Conservation (phyloP, 139 green algal species). For the Coccomyxa sp. region DNA sequence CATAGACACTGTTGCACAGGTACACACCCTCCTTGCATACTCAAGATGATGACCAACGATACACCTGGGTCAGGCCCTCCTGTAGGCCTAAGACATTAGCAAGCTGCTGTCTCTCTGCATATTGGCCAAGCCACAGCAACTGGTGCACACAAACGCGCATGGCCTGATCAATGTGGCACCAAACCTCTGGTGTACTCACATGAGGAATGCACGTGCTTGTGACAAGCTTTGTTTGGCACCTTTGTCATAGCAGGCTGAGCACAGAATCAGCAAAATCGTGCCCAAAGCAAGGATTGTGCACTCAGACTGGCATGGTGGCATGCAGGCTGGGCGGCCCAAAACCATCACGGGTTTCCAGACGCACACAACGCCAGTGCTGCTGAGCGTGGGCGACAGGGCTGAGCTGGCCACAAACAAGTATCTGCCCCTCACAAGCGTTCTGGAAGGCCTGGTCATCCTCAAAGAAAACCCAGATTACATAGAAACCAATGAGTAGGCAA, state of each 20-base stretch:
- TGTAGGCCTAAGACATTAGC: background rate
- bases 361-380: conserved; percentile 94
- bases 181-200: too few relatives aligned
- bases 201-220: too few relatives aligned
- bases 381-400: conserved; percentile 86
- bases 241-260: too few relatives aligned
- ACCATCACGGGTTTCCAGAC: conserved; percentile 97
- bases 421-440: conserved; percentile 65
- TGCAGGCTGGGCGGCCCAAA: conserved; percentile 89
- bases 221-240: too few relatives aligned
- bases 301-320: too few relatives aligned
- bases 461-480: conserved; percentile 94
- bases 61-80: background rate
- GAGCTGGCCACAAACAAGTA: conserved; percentile 97
- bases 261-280: too few relatives aligned
- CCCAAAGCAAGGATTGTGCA: too few relatives aligned
- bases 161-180: too few relatives aligned
- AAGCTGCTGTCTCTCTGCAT: background rate
- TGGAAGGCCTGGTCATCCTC: conserved; percentile 95
- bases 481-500: conserved; percentile 50
- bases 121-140: background rate
- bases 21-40: background rate
- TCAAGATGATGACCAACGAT: background rate
- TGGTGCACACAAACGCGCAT: too few relatives aligned
- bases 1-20: conserved; percentile 95